Evolutionary conservation across 768 basidiomycete genomes (phyloP).

Genomic region (Favolaschia claudopus): DNA sequence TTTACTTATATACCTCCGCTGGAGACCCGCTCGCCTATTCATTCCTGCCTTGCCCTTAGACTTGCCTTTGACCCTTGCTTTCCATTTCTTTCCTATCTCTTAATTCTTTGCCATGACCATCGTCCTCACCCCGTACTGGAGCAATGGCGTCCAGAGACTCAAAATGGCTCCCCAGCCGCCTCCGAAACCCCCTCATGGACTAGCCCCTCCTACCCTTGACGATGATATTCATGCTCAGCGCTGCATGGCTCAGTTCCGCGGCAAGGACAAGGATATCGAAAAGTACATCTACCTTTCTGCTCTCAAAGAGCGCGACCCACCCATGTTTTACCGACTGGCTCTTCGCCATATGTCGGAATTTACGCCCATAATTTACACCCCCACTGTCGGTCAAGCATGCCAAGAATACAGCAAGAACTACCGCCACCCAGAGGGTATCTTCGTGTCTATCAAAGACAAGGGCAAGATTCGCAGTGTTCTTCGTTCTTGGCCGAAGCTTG

Average conservation of each 20-base stretch:
- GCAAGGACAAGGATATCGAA: conserved; percentile 77
- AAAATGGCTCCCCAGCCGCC: conserved; percentile 61
- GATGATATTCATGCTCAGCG: conserved; percentile 61
- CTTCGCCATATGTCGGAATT: conserved; percentile 73
- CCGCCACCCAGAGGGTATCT: too few species aligned
- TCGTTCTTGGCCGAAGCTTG: conserved; percentile 72
- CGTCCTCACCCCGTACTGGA: conserved; percentile 75
- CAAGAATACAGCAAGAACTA: conserved; percentile 83
- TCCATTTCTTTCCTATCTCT: neutral
- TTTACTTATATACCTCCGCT: too few species aligned
- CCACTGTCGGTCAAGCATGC: conserved; percentile 92
- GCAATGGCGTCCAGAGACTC: conserved; percentile 74
- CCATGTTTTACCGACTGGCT: conserved; percentile 82
- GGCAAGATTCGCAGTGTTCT: conserved; percentile 78
- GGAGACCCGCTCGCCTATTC: neutral
- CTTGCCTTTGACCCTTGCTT: conserved; percentile 8
- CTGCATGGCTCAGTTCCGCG: conserved; percentile 73
- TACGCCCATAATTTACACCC: conserved; percentile 89
- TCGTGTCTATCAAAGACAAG: conserved; percentile 83
- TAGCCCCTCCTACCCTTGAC: conserved; percentile 67
- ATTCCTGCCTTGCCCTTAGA: conserved; percentile 9
- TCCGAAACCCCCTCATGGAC: conserved; percentile 56
- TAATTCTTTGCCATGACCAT: conserved; percentile 54
- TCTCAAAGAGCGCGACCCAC: conserved; percentile 74
- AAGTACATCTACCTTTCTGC: conserved; percentile 87